Evolutionary conservation across 805 yeast species (phyloP).

Genomic region (Saturnispora diversa): DNA sequence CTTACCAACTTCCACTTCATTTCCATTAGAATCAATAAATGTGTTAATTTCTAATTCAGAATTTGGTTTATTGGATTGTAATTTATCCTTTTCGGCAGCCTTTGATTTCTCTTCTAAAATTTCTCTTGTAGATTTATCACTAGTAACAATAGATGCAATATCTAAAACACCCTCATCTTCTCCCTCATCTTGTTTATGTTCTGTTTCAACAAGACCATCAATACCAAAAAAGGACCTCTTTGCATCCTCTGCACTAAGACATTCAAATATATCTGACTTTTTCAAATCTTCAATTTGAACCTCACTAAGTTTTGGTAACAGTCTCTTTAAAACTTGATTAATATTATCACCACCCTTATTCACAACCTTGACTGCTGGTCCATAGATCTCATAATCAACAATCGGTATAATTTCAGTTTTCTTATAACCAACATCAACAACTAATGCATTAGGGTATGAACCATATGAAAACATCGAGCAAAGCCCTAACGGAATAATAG

Average conservation of each 20-base stretch:
- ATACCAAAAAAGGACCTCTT: constrained; percentile 54
- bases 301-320: constrained; percentile 50
- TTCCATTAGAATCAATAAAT: constrained; percentile 55
- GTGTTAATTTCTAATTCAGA: constrained; percentile 64
- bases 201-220: constrained; percentile 34
- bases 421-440: constrained; percentile 73
- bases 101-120: constrained; percentile 24
- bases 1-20: constrained; percentile 64
- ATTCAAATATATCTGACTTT: constrained; percentile 68
- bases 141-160: constrained; percentile 81
- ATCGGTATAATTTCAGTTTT: constrained; percentile 75
- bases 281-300: constrained; percentile 70
- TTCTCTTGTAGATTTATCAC: constrained; percentile 56
- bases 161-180: constrained; percentile 65
- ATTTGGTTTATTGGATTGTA: constrained; percentile 36
- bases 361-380: constrained; percentile 36
- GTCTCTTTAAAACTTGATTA: constrained; percentile 41
- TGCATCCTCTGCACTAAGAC: constrained; percentile 59
- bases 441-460: constrained; percentile 51
- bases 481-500: constrained; percentile 58
- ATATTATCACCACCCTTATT: constrained; percentile 59
- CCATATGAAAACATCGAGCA: constrained; percentile 72
- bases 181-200: constrained; percentile 7
- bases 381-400: constrained; percentile 58
- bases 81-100: constrained; percentile 11